Conservation (phyloP, 2,329 filamentous ascomycete genomes). For the Arthrobotrys musiformis region DNA sequence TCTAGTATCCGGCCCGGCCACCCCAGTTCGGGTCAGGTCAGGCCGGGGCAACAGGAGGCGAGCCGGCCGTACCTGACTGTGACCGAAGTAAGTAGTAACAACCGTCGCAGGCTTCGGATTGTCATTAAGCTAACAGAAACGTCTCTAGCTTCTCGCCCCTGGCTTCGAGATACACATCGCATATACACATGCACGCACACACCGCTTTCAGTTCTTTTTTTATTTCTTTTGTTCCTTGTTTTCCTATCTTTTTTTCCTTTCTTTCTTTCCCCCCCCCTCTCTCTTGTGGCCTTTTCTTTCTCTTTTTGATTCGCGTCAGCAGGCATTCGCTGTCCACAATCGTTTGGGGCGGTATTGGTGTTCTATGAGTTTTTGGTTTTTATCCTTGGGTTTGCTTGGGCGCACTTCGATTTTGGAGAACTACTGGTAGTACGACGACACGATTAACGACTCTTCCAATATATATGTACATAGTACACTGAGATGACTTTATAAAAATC, state of each 20-base stretch:
- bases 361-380: neutral
- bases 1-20: neutral
- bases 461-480: constrained; percentile 16
- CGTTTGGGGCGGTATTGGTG: neutral
- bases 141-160: neutral
- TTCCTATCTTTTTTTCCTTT: too few relatives aligned
- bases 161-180: neutral
- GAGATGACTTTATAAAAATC: constrained; percentile 2
- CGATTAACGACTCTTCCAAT: constrained; percentile 14
- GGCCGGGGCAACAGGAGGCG: constrained; percentile 1
- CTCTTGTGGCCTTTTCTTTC: neutral
- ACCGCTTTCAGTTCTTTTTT: neutral
- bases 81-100: neutral
- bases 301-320: neutral
- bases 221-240: neutral
- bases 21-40: too few relatives aligned
- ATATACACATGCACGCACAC: neutral
- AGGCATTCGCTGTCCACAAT: constrained; percentile 2
- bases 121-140: neutral
- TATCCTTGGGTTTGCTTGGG: neutral
- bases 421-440: constrained; percentile 6
- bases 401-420: neutral
- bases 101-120: neutral
- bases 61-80: constrained; percentile 7
- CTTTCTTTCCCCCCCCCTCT: too few relatives aligned